Base-by-base conservation (phyloP, 2,329 filamentous ascomycete genomes). In the Diaporthe humulicola region DNA sequence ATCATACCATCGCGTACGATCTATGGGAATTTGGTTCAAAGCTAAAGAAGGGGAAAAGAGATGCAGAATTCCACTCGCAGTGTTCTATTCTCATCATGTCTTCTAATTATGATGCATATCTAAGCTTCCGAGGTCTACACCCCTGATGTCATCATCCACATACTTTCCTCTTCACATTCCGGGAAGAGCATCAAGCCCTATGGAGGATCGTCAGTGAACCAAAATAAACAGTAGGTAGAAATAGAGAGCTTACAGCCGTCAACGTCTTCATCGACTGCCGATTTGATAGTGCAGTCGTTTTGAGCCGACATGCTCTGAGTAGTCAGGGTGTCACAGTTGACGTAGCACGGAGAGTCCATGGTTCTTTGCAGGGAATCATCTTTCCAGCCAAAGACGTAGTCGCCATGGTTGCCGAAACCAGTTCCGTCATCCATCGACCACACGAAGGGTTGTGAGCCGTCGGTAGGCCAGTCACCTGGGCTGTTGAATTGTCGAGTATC, bases 371-470 rank as follows among this genome's bases (percentile, higher is more conserved):
- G 80, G 1, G 83, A 78, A 64, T 85, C 82, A 73, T 82, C 83
- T 74, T 85, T 83, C 84, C 84, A 85, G 17, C 83, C 83, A 73
- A 85, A 85, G 0, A 85, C 79, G 73, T 85, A 86, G 70, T 86
- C 84, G 14, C 81, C 83, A 73, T 85, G 84, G 50, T 82, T 82
- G 0, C 83, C 83, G 73, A 82, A 84, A 8, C 84, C 84, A 5
- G 81, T 85, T 15, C 57, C 70, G 33, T 82, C 81, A 22, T 79
- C 80, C 60, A 79, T 82, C 17, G 76, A 79, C 79, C 80, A 81
- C 57, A 81, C 79, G 61, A 83, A 82, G 1, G 81, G 81, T 76
- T 81, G 79, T 6, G 78, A 79, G 28, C 81, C 82, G 78, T 83
- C 81, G 36, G 81, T 79, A 17, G 80, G 80, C 84, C 84, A 80